Evolutionary conservation across 768 basidiomycete species (phyloP), one percentile per base, ranked within the genome.

Genomic region (Clavaria fumosa): DNA sequence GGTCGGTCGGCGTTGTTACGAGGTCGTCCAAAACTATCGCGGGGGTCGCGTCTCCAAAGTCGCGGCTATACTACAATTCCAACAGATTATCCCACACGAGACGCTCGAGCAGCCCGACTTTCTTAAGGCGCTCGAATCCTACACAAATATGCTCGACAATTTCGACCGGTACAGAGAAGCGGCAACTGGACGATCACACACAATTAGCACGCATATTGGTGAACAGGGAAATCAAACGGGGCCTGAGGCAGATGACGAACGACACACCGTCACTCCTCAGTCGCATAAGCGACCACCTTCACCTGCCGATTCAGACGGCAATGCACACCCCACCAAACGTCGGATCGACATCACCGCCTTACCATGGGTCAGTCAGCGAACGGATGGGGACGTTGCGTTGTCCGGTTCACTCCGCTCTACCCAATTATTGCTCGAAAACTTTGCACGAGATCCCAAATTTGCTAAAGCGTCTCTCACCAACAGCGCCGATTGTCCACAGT

Each of bases 391-490:
- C n/a, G n/a, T n/a, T n/a, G n/a, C n/a, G 7, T 41, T 49, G 17
- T 38, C 45, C 1, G 32, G 32, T 1, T 34, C 37, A 7, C 50
- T 52, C 7, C 32, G 31, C 7, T 11, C 43, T 17, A 51, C 48
- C 18, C 34, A 39, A n/a, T 1, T 14, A 2, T n/a, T 39, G 2
- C 46, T 49, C 15, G 37, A 44, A 6, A 43, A 42, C 18, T 47
- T 42, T 35, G 14, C 44, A 0, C 22, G 26, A 2, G 43, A 49
- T 17, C 7, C 26, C 45, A 46, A 45, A 22, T 17, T 23, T 11
- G 33, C 48, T 5, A 44, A 45, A 34, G 19, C 37, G 5, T 48
- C 45, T 1, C 38, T 49, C 11, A 17, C 40, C 36, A 46, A 23
- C 20, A 2, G 34, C 39, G 3, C 39, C 7, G 28, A 15, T 34